These are phyloP conservation scores for Apiosordaria backusii DNA, from an alignment of 495 filamentous ascomycete species.

Conservation along the genomic window DNA sequence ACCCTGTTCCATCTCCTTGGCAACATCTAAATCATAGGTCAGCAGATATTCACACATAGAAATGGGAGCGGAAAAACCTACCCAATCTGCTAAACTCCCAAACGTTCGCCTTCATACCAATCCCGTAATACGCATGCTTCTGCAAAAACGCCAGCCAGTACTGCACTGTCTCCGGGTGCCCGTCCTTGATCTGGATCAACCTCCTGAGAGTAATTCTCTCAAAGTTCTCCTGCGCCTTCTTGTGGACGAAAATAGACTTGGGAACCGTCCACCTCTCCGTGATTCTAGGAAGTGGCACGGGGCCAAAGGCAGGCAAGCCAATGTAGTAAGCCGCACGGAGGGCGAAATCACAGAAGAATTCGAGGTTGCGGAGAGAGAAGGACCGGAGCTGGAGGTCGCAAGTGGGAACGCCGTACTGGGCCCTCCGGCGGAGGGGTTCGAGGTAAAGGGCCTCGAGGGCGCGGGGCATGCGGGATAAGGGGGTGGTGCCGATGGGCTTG, in stretches of 20 bases:
- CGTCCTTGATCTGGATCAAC: conserved; percentile 91
- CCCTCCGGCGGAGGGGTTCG: conserved; percentile 70
- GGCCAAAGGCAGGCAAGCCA: conserved; percentile 78
- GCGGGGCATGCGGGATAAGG: conserved; percentile 31
- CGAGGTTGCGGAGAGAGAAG: conserved; percentile 84
- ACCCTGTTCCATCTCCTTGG: conserved; percentile 61
- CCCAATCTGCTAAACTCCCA: conserved; percentile 80
- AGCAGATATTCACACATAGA: neutral
- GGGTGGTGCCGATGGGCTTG: neutral
- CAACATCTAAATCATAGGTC: conserved; percentile 50
- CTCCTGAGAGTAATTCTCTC: conserved; percentile 83
- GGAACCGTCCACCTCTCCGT: conserved; percentile 94
- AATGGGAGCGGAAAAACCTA: conserved; percentile 27
- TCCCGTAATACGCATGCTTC: conserved; percentile 87
- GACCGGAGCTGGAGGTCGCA: conserved; percentile 93
- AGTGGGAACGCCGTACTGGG: conserved; percentile 71
- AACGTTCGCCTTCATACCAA: conserved; percentile 98
- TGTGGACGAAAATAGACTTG: conserved; percentile 82
- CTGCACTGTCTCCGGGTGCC: conserved; percentile 81
- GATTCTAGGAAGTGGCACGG: conserved; percentile 82
- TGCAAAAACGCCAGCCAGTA: conserved; percentile 86
- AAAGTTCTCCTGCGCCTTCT: conserved; percentile 97
- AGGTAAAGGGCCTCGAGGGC: conserved; percentile 72
- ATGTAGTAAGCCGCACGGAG: conserved; percentile 93
- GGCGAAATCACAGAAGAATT: conserved; percentile 94